Conservation (phyloP, 2,329 filamentous ascomycete genomes). For the Botryotinia convoluta region DNA sequence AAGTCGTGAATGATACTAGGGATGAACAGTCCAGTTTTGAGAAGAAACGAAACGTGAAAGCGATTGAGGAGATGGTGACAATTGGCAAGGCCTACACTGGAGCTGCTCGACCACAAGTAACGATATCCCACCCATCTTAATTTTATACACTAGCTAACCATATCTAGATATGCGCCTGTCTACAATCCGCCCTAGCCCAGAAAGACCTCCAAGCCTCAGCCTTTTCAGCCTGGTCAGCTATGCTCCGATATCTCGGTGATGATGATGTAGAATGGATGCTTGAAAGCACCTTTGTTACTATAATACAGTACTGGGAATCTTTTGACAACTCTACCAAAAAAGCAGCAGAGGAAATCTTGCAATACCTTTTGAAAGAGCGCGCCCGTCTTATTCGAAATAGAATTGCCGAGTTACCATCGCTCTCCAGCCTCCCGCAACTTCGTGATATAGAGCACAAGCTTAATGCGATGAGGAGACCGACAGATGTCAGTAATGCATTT, state of each 20-base stretch:
- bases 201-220: slow-evolving; percentile 73
- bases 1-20: slow-evolving; percentile 68
- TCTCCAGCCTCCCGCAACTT: slow-evolving; percentile 68
- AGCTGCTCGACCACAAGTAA: slow-evolving; percentile 84
- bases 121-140: slow-evolving; percentile 41
- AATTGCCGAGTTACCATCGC: slow-evolving; percentile 74
- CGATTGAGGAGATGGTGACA: slow-evolving; percentile 83
- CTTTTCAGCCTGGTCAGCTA: slow-evolving; percentile 78
- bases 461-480: slow-evolving; percentile 58
- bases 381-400: slow-evolving; percentile 57
- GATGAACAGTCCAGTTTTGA: slow-evolving; percentile 60
- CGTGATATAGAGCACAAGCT: slow-evolving; percentile 66
- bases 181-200: slow-evolving; percentile 78
- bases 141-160: not conserved
- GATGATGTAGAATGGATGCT: slow-evolving; percentile 78
- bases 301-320: slow-evolving; percentile 73
- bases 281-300: slow-evolving; percentile 85
- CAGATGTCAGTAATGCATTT: slow-evolving; percentile 65
- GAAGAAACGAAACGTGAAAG: slow-evolving; percentile 73
- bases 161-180: slow-evolving; percentile 78
- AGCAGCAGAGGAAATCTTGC: slow-evolving; percentile 61
- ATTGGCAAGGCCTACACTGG: slow-evolving; percentile 71
- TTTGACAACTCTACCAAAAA: slow-evolving; percentile 62
- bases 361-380: slow-evolving; percentile 39
- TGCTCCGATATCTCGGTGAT: slow-evolving; percentile 71